Conservation (phyloP, 805 yeast genomes). For the Wickerhamomyces silvicola region DNA sequence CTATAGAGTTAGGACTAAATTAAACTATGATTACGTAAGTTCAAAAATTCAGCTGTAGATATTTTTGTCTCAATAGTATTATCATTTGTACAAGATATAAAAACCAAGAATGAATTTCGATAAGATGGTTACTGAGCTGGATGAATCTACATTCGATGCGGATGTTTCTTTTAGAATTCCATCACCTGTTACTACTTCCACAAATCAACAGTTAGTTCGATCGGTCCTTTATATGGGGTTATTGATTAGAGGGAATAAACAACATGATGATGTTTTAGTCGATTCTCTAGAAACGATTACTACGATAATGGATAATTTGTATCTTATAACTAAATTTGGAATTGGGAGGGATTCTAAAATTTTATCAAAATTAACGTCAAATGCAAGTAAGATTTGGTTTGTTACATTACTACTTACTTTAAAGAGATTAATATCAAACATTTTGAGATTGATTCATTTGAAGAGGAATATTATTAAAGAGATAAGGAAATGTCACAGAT, state of each 20-base stretch:
- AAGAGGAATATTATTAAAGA: constrained; percentile 6
- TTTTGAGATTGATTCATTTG: constrained; percentile 5
- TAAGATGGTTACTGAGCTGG: constrained; percentile 2
- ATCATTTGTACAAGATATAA: too few relatives aligned
- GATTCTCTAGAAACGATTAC: constrained; percentile 14
- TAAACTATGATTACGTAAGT: too few relatives aligned
- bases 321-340: constrained; percentile 12
- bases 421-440: constrained; percentile 3
- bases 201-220: constrained; percentile 11
- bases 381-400: constrained; percentile 16
- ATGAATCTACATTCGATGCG: neutral
- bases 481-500: neutral
- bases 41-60: too few relatives aligned
- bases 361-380: constrained; percentile 1
- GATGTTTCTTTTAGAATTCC: too few relatives aligned
- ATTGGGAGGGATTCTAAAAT: constrained; percentile 4
- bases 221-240: constrained; percentile 12
- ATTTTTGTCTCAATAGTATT: too few relatives aligned
- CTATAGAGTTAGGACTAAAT: constrained; percentile 52
- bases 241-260: constrained; percentile 4
- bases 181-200: neutral
- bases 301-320: constrained; percentile 15
- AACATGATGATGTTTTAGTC: constrained; percentile 7
- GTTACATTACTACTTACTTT: constrained; percentile 12
- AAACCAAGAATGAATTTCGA: too few relatives aligned